Evolutionary conservation across 2,329 filamentous ascomycete genomes (phyloP), one percentile per base, ranked within the genome.

Genomic region (Ophiostoma piceae): DNA sequence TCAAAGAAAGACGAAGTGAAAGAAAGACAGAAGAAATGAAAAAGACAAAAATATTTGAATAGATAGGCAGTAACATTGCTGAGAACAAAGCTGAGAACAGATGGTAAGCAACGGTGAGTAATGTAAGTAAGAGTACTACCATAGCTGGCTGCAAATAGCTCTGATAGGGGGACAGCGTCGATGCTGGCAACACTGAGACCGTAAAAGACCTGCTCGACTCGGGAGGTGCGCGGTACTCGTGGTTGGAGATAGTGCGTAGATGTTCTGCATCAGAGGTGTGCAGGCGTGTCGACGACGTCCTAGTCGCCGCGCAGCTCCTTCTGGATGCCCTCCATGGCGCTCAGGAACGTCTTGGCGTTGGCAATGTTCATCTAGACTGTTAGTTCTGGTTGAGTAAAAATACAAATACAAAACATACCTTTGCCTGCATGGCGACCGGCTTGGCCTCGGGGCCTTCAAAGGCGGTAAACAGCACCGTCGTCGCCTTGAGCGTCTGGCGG

Each of bases 401-500:
- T 2, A 3, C 1, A n/a, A 19, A 7, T 16, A 19, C 14, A 7
- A 8, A 51, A 8, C 26, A 51, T 79, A 88, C 87, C 82, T 86
- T 88, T 73, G 89, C 82, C 71, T 88, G 85, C 71, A 89, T 82
- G 74, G 82, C 87, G 68, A 87, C 82, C 14, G 86, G 84, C 74
- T 83, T 84, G 1, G 81, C 81, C 54, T 84, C 82, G 2, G 80
- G 79, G 29, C 83, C 86, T 74, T 88, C 86, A 71, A 89, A 85
- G 11, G 87, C 87, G 0, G 85, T 89, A 74, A 90, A 89, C 51
- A 88, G 76, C 29, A 96, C 86, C 68, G 87, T 85, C 66, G 92
- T 84, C 64, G 87, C 85, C 78, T 92, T 92, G 72, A 90, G 85
- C 60, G 86, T 87, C 39, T 92, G 88, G 75, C 90, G 90, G 68